These are phyloP conservation scores for Aspergillus sclerotialis DNA, from an alignment of 2,329 filamentous ascomycete species.

Conservation along the genomic window DNA sequence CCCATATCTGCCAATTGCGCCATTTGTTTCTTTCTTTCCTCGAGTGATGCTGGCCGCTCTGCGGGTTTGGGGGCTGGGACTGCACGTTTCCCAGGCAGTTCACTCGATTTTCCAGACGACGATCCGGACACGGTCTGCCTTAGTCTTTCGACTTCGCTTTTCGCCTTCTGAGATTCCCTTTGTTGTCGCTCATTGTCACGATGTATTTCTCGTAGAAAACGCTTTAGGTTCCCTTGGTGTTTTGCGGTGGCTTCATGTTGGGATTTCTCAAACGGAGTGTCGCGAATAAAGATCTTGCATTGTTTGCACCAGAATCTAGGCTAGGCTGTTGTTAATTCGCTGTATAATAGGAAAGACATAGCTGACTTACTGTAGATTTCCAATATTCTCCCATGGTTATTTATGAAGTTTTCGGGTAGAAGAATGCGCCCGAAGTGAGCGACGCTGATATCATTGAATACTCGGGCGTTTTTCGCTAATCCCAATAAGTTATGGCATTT, in stretches of 20 bases:
- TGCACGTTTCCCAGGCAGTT: slow-evolving; percentile 21
- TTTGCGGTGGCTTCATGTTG: slow-evolving; percentile 84
- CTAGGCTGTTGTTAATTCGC: slow-evolving; percentile 26
- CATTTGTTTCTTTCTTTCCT: slow-evolving; percentile 74
- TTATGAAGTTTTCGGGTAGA: background rate
- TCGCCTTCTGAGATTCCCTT: slow-evolving; percentile 73
- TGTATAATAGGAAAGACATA: background rate
- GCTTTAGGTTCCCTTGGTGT: slow-evolving; percentile 80
- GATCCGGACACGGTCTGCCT: slow-evolving; percentile 63
- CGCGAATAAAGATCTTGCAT: slow-evolving; percentile 82
- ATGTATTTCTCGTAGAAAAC: slow-evolving; percentile 83
- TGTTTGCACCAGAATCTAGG: slow-evolving; percentile 98
- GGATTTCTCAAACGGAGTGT: slow-evolving; percentile 80
- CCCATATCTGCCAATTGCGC: slow-evolving; percentile 84
- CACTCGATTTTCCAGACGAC: slow-evolving; percentile 14
- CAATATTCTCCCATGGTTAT: slow-evolving; percentile 85
- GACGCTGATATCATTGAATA: background rate
- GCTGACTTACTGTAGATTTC: slow-evolving; percentile 70
- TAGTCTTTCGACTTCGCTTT: slow-evolving; percentile 76
- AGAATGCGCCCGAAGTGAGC: background rate
- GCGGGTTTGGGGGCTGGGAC: slow-evolving; percentile 27
- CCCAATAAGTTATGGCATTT: no score
- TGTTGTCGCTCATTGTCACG: slow-evolving; percentile 73
- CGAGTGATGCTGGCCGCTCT: slow-evolving; percentile 43
- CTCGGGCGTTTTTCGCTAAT: background rate